Base-by-base conservation (phyloP, 352 stramenopile species). In the Pythium volutum region DNA sequence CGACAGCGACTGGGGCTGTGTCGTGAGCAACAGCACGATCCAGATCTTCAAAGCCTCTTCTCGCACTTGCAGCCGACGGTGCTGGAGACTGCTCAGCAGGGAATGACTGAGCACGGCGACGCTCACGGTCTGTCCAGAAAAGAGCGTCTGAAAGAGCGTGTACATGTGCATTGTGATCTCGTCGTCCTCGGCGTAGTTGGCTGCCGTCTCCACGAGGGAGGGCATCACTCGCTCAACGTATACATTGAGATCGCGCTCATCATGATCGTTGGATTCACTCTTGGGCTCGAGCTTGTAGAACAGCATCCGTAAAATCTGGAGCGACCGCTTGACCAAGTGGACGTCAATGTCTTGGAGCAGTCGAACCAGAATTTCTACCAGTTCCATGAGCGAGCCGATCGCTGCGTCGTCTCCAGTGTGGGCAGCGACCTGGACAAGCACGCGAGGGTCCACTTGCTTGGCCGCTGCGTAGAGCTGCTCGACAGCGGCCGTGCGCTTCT, bases 321-420 rank as follows among this genome's bases (percentile, higher is more conserved):
- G 55, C 16, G 79, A 69, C 50, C 81, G 71, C 49, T 91, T 89
- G 12, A 89, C 78, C 11, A 91, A 51, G 54, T 88, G 79, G 7
- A 78, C 65, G 36, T 91, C 79, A 8, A 82, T 73, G 51, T 90
- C 80, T 59, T 87, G 77, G n/a, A 85, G 65, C 38, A 92, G 64
- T 16, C 72, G 71, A 2, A 75, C 26, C 0, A 87, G 34, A 26
- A 87, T 69, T 10, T 84, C 69, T 15, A 88, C 70, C 1, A 90
- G 60, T 23, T 59, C 56, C 16, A 79, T 25, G 5, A 70, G 12
- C 15, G 46, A 36, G 1, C 50, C 49, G 8, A 31, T 26, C 4
- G 4, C 31, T 2, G n/a, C 3, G 18, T 36, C 48, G 8, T 15
- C 2, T 4, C 15, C 23, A 3, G 5, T 18, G 29, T 22, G 15